These are phyloP conservation scores for Syncephalastrum monosporum DNA, from an alignment of 371 early-diverging fungal species.

Conservation along the genomic window DNA sequence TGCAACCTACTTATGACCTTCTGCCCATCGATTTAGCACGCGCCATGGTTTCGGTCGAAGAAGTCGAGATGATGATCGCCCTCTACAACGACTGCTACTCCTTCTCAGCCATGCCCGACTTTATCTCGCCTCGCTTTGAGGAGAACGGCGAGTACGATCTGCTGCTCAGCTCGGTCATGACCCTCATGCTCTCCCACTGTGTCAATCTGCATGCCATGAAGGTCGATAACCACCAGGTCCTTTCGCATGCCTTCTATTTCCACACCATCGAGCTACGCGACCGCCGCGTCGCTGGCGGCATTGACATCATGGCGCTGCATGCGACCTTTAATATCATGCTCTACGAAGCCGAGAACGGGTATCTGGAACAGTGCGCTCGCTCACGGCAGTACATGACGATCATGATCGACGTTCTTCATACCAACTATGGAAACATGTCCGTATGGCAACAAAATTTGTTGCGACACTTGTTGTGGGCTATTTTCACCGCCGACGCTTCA, in stretches of 20 bases:
- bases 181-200: constrained; percentile 22
- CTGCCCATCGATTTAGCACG: constrained; percentile 22
- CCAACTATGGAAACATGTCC: constrained; percentile 21
- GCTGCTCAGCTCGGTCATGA: constrained; percentile 19
- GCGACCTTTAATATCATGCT: constrained; percentile 25
- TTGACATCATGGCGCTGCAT: constrained; percentile 24
- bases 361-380: constrained; percentile 14
- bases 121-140: constrained; percentile 22
- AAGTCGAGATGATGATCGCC: constrained; percentile 25
- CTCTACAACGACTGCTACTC: constrained; percentile 28
- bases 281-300: constrained; percentile 9
- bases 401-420: constrained; percentile 25
- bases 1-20: constrained; percentile 5
- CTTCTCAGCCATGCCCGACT: constrained; percentile 24
- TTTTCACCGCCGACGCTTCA: constrained; percentile 21
- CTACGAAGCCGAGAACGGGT: constrained; percentile 25
- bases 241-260: constrained; percentile 23
- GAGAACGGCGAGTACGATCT: constrained; percentile 21
- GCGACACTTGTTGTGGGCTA: constrained; percentile 26
- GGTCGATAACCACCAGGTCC: constrained; percentile 18
- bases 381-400: constrained; percentile 24
- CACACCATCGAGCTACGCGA: constrained; percentile 17
- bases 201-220: constrained; percentile 25
- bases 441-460: constrained; percentile 29
- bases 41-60: constrained; percentile 24